Evolutionary conservation across 1,284 basidiomycete species (phyloP).

Genomic region (Dichomitus squalens): DNA sequence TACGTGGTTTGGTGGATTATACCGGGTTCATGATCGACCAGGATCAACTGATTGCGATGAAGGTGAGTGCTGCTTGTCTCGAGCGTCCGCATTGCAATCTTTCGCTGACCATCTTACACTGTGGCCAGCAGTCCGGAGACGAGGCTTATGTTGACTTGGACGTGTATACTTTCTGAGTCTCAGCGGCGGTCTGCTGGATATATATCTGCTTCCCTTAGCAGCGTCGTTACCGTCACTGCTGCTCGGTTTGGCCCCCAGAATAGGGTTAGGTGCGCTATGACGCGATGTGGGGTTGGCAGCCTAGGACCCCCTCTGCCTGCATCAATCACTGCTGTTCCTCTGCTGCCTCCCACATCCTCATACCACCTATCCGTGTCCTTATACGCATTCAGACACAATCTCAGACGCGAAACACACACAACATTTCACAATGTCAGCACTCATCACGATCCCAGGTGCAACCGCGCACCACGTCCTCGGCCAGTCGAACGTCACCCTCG

Average conservation of each 20-base stretch:
- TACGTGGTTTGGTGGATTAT: slow-evolving; percentile 7
- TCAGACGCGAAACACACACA: no score
- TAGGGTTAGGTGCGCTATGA: slow-evolving; percentile 17
- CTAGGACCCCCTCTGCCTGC: no score
- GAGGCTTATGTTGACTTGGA: slow-evolving; percentile 30
- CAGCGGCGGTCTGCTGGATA: no score
- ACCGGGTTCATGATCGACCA: slow-evolving; percentile 20
- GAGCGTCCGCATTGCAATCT: background rate
- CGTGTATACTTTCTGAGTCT: slow-evolving; percentile 30
- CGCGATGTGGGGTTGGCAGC: no score
- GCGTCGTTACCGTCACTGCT: no score
- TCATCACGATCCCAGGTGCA: slow-evolving; percentile 28
- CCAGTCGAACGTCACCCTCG: slow-evolving; percentile 25
- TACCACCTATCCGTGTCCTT: background rate
- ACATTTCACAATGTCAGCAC: background rate
- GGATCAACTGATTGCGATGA: slow-evolving; percentile 19
- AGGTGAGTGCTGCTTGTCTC: slow-evolving; percentile 7
- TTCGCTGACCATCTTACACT: slow-evolving; percentile 2
- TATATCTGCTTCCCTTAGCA: no score
- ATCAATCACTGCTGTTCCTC: no score
- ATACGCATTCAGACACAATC: no score
- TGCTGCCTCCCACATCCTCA: no score
- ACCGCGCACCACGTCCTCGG: slow-evolving; percentile 31
- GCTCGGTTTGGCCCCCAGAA: background rate
- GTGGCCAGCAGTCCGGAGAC: slow-evolving; percentile 17